Percentiles rank a stretch among this genome's conserved stretches.
These are phyloP conservation scores for Mycena kentingensis DNA, from an alignment of 768 basidiomycete species.

Conservation along the genomic window DNA sequence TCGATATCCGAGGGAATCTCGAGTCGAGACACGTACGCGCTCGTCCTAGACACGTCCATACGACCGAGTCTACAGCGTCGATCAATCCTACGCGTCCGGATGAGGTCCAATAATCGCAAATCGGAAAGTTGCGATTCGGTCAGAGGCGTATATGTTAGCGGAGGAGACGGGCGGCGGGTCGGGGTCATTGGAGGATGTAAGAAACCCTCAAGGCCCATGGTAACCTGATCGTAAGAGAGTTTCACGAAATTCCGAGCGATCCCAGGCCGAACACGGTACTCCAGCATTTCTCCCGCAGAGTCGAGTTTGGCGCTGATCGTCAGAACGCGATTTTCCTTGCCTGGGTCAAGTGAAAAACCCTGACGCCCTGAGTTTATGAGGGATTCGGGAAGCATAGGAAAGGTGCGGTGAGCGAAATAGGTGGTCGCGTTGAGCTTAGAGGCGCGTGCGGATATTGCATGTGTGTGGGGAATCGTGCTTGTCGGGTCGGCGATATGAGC, in stretches of 20 bases:
- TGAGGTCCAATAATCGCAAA: conserved; percentile 2
- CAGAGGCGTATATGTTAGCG: background rate
- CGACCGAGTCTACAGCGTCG: conserved; percentile 24
- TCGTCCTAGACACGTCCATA: conserved; percentile 27
- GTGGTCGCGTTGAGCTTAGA: conserved; percentile 47
- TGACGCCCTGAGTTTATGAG: conserved; percentile 46
- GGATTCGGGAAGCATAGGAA: conserved; percentile 71
- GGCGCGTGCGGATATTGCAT: conserved; percentile 63
- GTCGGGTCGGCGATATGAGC: conserved; percentile 94
- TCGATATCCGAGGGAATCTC: conserved; percentile 35
- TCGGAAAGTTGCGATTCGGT: conserved; percentile 5
- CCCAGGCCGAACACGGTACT: conserved; percentile 70
- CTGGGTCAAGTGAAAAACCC: conserved; percentile 45
- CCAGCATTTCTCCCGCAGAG: conserved; percentile 61
- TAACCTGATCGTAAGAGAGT: conserved; percentile 71
- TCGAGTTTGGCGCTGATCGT: conserved; percentile 81
- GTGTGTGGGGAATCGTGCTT: conserved; percentile 68
- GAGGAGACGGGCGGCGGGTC: conserved; percentile 38
- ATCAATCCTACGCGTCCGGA: background rate
- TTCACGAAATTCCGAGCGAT: conserved; percentile 66
- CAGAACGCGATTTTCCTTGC: conserved; percentile 48
- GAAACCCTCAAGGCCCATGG: conserved; percentile 45
- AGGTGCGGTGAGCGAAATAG: conserved; percentile 68
- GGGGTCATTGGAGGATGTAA: conserved; percentile 35
- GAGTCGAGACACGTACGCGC: conserved; percentile 29